phyloP scores from a whole-genome alignment of 1,284 basidiomycete genomes.

The Chiua sp. region DNA sequence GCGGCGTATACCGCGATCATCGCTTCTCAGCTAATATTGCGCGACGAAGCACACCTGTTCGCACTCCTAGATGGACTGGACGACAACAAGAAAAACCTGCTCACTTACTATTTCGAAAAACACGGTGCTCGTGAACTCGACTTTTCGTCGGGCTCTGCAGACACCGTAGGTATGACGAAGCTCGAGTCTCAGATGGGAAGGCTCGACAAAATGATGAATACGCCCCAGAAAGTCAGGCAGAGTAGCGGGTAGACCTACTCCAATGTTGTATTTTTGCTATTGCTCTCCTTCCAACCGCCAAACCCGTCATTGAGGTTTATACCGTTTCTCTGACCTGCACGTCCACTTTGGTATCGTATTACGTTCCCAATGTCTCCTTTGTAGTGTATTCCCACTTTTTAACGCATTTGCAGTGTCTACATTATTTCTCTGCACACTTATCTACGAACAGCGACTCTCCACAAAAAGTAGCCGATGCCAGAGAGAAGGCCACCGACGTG shows the following conservation, averaged over 20 bases:
- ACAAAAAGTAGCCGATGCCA: slow-evolving; percentile 67
- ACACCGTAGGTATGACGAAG: slow-evolving; percentile 57
- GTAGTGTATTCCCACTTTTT: slow-evolving; percentile 18
- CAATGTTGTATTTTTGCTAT: background rate
- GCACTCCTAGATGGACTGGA: slow-evolving; percentile 77
- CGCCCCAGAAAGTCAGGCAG: slow-evolving; percentile 48
- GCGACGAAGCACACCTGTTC: slow-evolving; percentile 82
- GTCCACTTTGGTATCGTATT: slow-evolving; percentile 21
- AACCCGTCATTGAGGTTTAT: slow-evolving; percentile 1
- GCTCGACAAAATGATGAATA: slow-evolving; percentile 75
- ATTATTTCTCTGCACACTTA: slow-evolving; percentile 13
- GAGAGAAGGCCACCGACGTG: slow-evolving; percentile 82
- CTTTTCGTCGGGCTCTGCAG: slow-evolving; percentile 36
- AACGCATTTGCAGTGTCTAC: slow-evolving; percentile 12
- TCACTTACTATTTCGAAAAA: slow-evolving; percentile 87
- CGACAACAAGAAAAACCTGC: slow-evolving; percentile 84
- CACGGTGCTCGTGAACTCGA: slow-evolving; percentile 65
- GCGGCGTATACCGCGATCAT: slow-evolving; percentile 82
- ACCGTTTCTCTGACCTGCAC: background rate
- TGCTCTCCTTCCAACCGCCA: background rate
- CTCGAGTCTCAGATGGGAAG: slow-evolving; percentile 78
- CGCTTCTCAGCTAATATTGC: slow-evolving; percentile 77
- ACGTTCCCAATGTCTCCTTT: slow-evolving; percentile 7
- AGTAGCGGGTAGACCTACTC: slow-evolving; percentile 11
- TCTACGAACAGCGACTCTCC: slow-evolving; percentile 37